Conservation (phyloP, 2,329 filamentous ascomycete species). For the Fusarium zealandicum region DNA sequence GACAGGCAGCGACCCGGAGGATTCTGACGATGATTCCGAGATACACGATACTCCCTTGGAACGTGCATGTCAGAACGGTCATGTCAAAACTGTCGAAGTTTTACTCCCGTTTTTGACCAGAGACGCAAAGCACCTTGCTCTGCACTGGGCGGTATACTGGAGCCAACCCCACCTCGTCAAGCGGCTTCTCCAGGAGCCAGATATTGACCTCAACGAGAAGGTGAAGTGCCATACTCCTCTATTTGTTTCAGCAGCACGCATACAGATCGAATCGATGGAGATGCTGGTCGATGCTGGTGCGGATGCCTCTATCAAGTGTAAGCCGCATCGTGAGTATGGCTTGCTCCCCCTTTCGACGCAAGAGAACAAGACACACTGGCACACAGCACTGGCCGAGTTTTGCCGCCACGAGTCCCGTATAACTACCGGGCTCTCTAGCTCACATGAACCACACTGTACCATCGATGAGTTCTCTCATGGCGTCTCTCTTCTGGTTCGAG, state of each 20-base stretch:
- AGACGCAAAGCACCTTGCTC: conserved; percentile 35
- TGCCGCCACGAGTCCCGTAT: neutral
- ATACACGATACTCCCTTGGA: neutral
- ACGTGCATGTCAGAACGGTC: conserved; percentile 42
- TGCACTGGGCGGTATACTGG: conserved; percentile 39
- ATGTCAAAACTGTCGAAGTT: conserved; percentile 37
- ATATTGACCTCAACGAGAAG: conserved; percentile 43
- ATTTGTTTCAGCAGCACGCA: conserved; percentile 12
- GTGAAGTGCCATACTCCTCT: conserved; percentile 34
- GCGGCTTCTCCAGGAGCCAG: conserved; percentile 42
- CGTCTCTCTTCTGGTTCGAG: conserved; percentile 32
- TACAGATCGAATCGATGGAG: conserved; percentile 26
- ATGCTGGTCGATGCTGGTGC: conserved; percentile 44
- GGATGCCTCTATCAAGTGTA: conserved; percentile 35
- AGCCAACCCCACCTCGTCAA: conserved; percentile 35
- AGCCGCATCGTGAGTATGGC: too few relatives aligned
- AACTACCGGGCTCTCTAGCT: too few relatives aligned
- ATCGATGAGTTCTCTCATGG: conserved; percentile 2
- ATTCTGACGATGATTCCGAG: conserved; percentile 15
- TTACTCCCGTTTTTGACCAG: conserved; percentile 41
- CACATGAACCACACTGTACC: too few relatives aligned
- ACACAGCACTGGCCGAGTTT: conserved; percentile 1
- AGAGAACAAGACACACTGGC: neutral
- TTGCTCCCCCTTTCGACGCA: too few relatives aligned
- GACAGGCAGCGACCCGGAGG: conserved; percentile 32